phyloP scores from a whole-genome alignment of 805 yeast species.

The Lachancea sp. region DNA sequence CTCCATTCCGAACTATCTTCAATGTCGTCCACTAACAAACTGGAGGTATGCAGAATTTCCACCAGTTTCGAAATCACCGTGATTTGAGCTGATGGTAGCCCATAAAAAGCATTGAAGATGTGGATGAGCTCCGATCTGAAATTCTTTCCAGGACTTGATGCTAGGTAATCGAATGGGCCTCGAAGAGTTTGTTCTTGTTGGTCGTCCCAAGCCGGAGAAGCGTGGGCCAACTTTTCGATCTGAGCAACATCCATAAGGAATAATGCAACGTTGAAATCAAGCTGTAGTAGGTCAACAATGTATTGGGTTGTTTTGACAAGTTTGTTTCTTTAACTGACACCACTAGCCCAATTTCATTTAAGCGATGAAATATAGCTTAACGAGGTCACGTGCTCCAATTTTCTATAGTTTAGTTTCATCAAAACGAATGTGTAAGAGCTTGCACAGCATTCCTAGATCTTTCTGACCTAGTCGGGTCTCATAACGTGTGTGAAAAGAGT shows the following conservation, averaged over 20 bases:
- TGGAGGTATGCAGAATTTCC: conserved; percentile 59
- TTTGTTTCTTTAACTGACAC: no score
- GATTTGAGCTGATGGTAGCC: conserved; percentile 37
- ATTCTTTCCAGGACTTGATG: conserved; percentile 50
- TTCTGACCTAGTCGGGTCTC: no score
- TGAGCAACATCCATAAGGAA: background rate
- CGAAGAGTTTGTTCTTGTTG: conserved; percentile 2
- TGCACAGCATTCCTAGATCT: no score
- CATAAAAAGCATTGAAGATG: conserved; percentile 48
- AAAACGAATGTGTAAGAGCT: no score
- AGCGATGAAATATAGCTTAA: background rate
- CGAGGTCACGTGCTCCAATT: background rate
- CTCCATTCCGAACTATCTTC: conserved; percentile 71
- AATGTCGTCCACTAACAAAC: conserved; percentile 76
- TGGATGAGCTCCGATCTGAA: conserved; percentile 43
- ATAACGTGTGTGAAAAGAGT: no score
- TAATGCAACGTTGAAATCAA: no score
- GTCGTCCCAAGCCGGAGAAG: conserved; percentile 4
- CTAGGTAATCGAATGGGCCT: conserved; percentile 47
- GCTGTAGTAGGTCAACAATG: no score
- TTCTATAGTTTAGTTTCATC: no score
- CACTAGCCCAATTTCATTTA: background rate
- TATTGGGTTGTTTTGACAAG: no score
- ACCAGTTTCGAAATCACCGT: conserved; percentile 41
- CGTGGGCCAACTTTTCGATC: background rate